A percentile compares a stretch with the other conserved stretches of the same genome.
These are phyloP conservation scores for Phialophora chinensis DNA, from an alignment of 2,329 filamentous ascomycete genomes.

Conservation along the genomic window DNA sequence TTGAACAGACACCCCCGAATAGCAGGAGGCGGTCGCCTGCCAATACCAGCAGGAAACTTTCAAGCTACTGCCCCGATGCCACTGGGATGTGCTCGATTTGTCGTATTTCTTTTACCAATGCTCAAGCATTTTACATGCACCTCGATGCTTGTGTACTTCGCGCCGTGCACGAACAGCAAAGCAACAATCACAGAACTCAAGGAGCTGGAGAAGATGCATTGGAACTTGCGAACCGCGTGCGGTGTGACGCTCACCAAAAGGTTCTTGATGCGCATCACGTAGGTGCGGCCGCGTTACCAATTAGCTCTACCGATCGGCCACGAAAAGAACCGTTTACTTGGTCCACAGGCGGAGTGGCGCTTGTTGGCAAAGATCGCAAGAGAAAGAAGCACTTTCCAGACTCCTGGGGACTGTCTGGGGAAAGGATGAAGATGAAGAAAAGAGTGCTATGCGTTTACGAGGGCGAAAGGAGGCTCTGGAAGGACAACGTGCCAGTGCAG, in stretches of 20 bases:
- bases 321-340: background rate
- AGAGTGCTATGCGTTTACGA: conserved; percentile 92
- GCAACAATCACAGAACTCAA: conserved; percentile 60
- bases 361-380: conserved; percentile 44
- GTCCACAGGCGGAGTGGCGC: background rate
- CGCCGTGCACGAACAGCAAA: conserved; percentile 64
- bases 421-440: conserved; percentile 98
- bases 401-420: conserved; percentile 88
- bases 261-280: background rate
- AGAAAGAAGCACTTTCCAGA: conserved; percentile 91
- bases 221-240: background rate
- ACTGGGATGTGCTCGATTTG: conserved; percentile 92
- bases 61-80: conserved; percentile 74
- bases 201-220: background rate
- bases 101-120: conserved; percentile 78
- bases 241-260: background rate
- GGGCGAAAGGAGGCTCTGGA: conserved; percentile 83
- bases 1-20: conserved; percentile 91
- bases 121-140: conserved; percentile 97
- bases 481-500: conserved; percentile 75
- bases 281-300: background rate
- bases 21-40: conserved; percentile 74
- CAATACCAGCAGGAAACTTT: conserved; percentile 67
- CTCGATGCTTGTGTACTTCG: conserved; percentile 73
- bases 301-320: background rate